These are phyloP conservation scores for Acrocalymma vagum DNA, from an alignment of 2,329 filamentous ascomycete species.

Conservation along the genomic window DNA sequence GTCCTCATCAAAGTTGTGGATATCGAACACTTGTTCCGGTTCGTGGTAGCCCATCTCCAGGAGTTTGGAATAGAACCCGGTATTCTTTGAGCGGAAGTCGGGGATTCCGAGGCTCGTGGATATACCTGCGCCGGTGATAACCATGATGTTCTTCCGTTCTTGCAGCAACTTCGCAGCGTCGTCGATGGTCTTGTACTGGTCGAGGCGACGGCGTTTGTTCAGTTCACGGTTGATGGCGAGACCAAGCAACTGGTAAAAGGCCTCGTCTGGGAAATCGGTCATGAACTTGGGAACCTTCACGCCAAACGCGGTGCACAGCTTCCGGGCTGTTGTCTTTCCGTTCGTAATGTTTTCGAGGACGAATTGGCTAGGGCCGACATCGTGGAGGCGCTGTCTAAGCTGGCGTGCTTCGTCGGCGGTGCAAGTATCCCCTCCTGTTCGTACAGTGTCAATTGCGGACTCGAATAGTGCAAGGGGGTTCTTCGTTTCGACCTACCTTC, in stretches of 20 bases:
- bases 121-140: slow-evolving; percentile 94
- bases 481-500: slow-evolving; percentile 21
- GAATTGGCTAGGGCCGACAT: slow-evolving; percentile 81
- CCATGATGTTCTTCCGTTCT: slow-evolving; percentile 82
- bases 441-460: slow-evolving; percentile 16
- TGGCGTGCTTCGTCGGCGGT: slow-evolving; percentile 66
- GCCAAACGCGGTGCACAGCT: slow-evolving; percentile 86
- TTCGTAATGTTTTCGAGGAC: slow-evolving; percentile 65
- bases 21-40: slow-evolving; percentile 96
- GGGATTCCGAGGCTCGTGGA: slow-evolving; percentile 96
- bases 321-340: slow-evolving; percentile 77
- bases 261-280: slow-evolving; percentile 75
- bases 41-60: slow-evolving; percentile 79
- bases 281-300: slow-evolving; percentile 78
- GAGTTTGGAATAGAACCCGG: slow-evolving; percentile 87
- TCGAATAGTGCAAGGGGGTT: background rate
- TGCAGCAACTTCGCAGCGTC: slow-evolving; percentile 83
- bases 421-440: slow-evolving; percentile 37
- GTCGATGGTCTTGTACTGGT: slow-evolving; percentile 82
- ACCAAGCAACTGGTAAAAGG: slow-evolving; percentile 78
- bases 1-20: slow-evolving; percentile 83
- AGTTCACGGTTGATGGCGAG: slow-evolving; percentile 83
- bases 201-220: slow-evolving; percentile 80
- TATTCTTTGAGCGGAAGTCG: slow-evolving; percentile 94
- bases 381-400: slow-evolving; percentile 75